Percentiles rank a stretch among this genome's conserved stretches.
These are phyloP conservation scores for Pleurotus ostreatus DNA, from an alignment of 768 basidiomycete species.

Conservation along the genomic window DNA sequence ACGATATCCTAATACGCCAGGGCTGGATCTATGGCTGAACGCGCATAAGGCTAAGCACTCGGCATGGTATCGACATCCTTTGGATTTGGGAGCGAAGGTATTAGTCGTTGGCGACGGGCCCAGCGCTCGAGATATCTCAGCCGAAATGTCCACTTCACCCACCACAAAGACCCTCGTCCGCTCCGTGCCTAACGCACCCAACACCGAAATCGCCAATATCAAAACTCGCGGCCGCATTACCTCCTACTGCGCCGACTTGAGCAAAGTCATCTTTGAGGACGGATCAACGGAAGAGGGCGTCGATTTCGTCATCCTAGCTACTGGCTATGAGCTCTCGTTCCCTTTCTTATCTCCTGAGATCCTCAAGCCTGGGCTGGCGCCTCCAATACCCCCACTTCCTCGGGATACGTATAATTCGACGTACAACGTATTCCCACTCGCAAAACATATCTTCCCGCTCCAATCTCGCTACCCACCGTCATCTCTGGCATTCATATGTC, in stretches of 20 bases:
- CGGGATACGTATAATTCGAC: slow-evolving; percentile 57
- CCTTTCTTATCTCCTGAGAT: slow-evolving; percentile 52
- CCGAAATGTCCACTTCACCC: slow-evolving; percentile 47
- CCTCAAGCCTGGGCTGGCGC: slow-evolving; percentile 31
- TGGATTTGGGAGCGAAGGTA: slow-evolving; percentile 35
- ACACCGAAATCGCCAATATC: slow-evolving; percentile 18
- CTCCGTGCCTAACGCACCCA: slow-evolving; percentile 37
- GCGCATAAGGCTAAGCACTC: slow-evolving; percentile 57
- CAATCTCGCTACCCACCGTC: slow-evolving; percentile 37
- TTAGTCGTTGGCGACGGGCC: slow-evolving; percentile 54
- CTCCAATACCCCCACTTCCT: slow-evolving; percentile 46
- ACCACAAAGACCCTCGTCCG: slow-evolving; percentile 44
- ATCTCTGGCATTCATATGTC: slow-evolving; percentile 63
- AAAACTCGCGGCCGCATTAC: background rate
- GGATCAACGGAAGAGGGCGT: slow-evolving; percentile 50
- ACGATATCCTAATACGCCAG: slow-evolving; percentile 55
- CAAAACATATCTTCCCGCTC: slow-evolving; percentile 66
- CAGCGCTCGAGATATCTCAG: slow-evolving; percentile 64
- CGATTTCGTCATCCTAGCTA: slow-evolving; percentile 68
- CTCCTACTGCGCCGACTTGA: slow-evolving; percentile 25
- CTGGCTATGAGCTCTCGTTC: slow-evolving; percentile 65
- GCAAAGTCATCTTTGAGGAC: slow-evolving; percentile 53
- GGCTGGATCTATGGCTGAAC: slow-evolving; percentile 55
- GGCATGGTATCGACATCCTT: slow-evolving; percentile 60
- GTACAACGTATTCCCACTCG: slow-evolving; percentile 67